Base-by-base conservation (phyloP, 2,329 filamentous ascomycete species). In the Fusarium nurragi region DNA sequence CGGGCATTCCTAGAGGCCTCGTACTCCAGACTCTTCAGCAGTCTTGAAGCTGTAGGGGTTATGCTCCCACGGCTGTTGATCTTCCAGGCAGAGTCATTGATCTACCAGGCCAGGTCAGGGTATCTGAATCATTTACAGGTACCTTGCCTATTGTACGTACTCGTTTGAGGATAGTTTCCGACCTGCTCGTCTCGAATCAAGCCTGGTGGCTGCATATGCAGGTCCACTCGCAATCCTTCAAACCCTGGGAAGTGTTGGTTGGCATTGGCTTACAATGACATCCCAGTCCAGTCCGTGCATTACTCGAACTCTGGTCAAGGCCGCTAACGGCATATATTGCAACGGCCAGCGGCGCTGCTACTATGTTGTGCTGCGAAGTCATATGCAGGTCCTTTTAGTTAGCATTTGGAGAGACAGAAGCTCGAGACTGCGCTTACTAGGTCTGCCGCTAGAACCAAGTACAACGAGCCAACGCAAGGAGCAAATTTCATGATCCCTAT, bases 201-300 rank as follows among this genome's bases (percentile, higher is more conserved):
- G 45, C 54, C 30, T 38, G 21, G 43, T 34, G 37, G 44, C 34
- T 44, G 32, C 54, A 53, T 59, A 39, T 59, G 38, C 44, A 52
- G 55, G 48, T 59, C 55, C 55, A 59, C 55, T 9, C 25, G 3
- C 16, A 34, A 34, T 34, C 32, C 32, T 34, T 34, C 32, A 9
- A n/a, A 34, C 9, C 16, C 32, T 34, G 7, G 32, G 32, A 34
- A 9, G 30, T n/a, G 30, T 48, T 53, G 22, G 28, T 38, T 34
- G 26, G 12, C 11, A 25, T n/a, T 5, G 23, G 26, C 26, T 46
- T n/a, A 26, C 26, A 39, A 51, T 25, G 36, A 11, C 47, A 22
- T 6, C 26, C 26, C 13, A 25, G 38, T 26, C 38, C 32, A 30
- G 13, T 26, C 26, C 28, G 26, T 38, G 30, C 23, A 50, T 36